Evolutionary conservation across 2,329 filamentous ascomycete genomes (phyloP).

Genomic region (Septoria petroselini): DNA sequence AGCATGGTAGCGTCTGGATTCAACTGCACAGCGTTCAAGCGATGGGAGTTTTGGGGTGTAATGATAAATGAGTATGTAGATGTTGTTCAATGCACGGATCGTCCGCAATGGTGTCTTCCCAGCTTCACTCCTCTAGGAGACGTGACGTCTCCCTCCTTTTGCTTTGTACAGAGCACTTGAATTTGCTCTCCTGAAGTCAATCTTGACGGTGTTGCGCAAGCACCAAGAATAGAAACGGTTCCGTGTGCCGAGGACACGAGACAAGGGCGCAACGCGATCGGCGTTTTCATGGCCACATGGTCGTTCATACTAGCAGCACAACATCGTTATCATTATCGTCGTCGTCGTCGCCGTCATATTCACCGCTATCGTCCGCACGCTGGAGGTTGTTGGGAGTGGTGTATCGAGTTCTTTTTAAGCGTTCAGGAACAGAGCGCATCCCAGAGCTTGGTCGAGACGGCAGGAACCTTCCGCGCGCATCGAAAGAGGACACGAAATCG

Average conservation of each 20-base stretch:
- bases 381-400: too few relatives aligned
- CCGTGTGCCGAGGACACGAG: neutral
- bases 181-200: conserved; percentile 1
- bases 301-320: too few relatives aligned
- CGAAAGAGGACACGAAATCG: conserved; percentile 10
- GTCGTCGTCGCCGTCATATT: too few relatives aligned
- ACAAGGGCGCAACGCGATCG: neutral
- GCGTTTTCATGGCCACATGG: neutral
- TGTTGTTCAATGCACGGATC: neutral
- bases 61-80: neutral
- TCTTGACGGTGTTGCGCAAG: neutral
- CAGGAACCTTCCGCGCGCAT: conserved; percentile 7
- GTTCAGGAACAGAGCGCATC: neutral
- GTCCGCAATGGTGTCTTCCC: neutral
- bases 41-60: conserved; percentile 7
- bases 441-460: neutral
- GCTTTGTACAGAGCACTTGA: neutral
- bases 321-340: too few relatives aligned
- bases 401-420: too few relatives aligned
- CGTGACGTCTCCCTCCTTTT: neutral
- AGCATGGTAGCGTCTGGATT: conserved; percentile 8
- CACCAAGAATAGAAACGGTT: neutral
- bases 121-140: neutral
- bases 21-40: conserved; percentile 25
- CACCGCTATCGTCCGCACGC: too few relatives aligned